Percentiles rank a stretch among this genome's conserved stretches.
These are phyloP conservation scores for Ustilago sp. DNA, from an alignment of 1,284 basidiomycete genomes.

Conservation along the genomic window DNA sequence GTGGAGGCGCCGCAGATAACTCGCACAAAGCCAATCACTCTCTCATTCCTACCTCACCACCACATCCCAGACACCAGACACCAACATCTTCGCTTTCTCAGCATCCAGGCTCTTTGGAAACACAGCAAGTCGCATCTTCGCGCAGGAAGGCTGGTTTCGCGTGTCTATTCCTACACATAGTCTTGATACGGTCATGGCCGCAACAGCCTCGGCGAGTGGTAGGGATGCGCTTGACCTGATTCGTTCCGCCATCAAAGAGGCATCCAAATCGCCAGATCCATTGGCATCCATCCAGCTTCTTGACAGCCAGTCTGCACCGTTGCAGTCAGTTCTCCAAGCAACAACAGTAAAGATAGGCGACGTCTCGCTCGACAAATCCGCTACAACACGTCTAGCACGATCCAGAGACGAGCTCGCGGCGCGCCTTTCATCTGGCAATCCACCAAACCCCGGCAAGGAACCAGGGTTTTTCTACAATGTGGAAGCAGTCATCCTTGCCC, in stretches of 20 bases:
- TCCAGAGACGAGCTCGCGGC: slow-evolving; percentile 42
- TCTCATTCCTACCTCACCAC: background rate
- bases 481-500: slow-evolving; percentile 61
- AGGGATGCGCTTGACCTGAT: slow-evolving; percentile 44
- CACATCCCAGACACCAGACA: too few species aligned
- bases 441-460: slow-evolving; percentile 34
- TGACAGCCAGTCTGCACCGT: slow-evolving; percentile 23
- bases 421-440: slow-evolving; percentile 20
- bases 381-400: slow-evolving; percentile 43
- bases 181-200: slow-evolving; percentile 15
- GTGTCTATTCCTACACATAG: background rate
- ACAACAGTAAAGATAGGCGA: slow-evolving; percentile 24
- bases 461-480: slow-evolving; percentile 58
- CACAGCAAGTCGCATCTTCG: background rate
- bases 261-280: slow-evolving; percentile 14
- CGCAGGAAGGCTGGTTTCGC: background rate
- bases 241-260: slow-evolving; percentile 27
- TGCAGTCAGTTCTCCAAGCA: slow-evolving; percentile 29
- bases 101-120: too few species aligned
- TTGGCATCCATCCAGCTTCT: slow-evolving; percentile 33
- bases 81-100: too few species aligned
- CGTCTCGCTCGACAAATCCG: slow-evolving; percentile 19
- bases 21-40: slow-evolving; percentile 5
- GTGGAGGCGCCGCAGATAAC: background rate
- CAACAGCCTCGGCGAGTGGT: slow-evolving; percentile 14